Evolutionary conservation across 148 eudicot species (phyloP), one percentile per base, ranked within the genome.

Genomic region (Fagopyrum esculentum): DNA sequence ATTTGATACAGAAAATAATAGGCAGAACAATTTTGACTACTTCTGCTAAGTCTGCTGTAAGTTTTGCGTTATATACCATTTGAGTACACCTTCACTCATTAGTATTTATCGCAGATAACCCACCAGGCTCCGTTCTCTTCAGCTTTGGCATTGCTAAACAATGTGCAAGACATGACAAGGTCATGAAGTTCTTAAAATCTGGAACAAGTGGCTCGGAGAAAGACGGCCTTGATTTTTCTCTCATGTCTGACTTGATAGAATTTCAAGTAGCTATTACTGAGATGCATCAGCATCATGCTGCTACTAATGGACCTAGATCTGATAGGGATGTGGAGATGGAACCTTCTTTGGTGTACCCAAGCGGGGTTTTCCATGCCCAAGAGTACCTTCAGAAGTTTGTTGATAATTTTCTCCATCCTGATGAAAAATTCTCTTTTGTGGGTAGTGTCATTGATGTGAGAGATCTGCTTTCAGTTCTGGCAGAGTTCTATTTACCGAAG

Each of bases 141-240:
- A 79, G 88, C 85, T 74, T 52, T 74, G 88, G 93, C 71, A 82
- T 84, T 59, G 86, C 84, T 12, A 86, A 87, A 45, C 83, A 72
- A 69, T 85, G 80, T 74, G 49, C 71, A n/a, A 82, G 79, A 78
- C 85, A 79, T 29, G 83, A 84, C 56, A 75, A 84, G 77, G 76
- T 87, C 64, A 52, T 87, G 77, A 80, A 79, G 75, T 84, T 85
- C 66, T 83, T 91, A 19, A 73, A 71, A 76, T 85, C 91, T n/a
- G 77, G 79, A 75, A 80, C 84, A 73, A 81, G 79, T 60, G 86
- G 80, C 70, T 74, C 77, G 35, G 81, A 80, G 73, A 79, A 78
- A 72, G 78, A 77, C 49, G 85, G 70, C 69, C 76, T 83, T 69
- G 87, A 88, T 78, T 48, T 84, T 45, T 80, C 84, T 16, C 15